Percentiles rank a stretch among this genome's conserved stretches.
Evolutionary conservation across 352 stramenopile genomes (phyloP).

Genomic region (Phytophthora vignae): DNA sequence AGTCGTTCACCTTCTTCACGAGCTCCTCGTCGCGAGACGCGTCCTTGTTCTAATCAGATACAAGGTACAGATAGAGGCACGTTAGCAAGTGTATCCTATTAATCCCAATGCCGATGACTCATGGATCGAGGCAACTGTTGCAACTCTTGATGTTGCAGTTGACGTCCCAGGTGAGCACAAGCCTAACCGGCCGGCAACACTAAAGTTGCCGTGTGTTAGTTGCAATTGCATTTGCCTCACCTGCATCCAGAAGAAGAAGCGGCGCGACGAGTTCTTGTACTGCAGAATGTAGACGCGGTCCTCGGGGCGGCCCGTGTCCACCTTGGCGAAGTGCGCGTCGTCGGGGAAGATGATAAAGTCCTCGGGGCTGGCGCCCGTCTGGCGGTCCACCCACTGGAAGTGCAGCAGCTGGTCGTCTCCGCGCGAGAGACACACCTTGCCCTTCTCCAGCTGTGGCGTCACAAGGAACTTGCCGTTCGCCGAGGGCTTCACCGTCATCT

Average conservation of each 20-base stretch:
- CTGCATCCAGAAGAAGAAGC: constrained; percentile 97
- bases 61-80: neutral
- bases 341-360: constrained; percentile 95
- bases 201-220: neutral
- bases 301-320: constrained; percentile 83
- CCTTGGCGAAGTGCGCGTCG: constrained; percentile 88
- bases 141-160: too few relatives aligned
- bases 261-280: constrained; percentile 92
- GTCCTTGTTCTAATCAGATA: constrained; percentile 79
- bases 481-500: constrained; percentile 82
- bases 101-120: too few relatives aligned
- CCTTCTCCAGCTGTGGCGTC: constrained; percentile 91
- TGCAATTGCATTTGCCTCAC: constrained; percentile 28
- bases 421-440: constrained; percentile 87
- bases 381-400: constrained; percentile 94
- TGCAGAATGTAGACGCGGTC: constrained; percentile 94
- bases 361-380: constrained; percentile 84
- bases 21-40: constrained; percentile 87
- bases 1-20: constrained; percentile 89
- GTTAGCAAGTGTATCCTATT: neutral
- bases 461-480: constrained; percentile 90
- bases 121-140: neutral
- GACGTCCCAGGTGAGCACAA: too few relatives aligned
- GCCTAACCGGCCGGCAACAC: too few relatives aligned
- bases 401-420: constrained; percentile 92